These are phyloP conservation scores for Albugo candida DNA, from an alignment of 352 stramenopile genomes.

Conservation along the genomic window DNA sequence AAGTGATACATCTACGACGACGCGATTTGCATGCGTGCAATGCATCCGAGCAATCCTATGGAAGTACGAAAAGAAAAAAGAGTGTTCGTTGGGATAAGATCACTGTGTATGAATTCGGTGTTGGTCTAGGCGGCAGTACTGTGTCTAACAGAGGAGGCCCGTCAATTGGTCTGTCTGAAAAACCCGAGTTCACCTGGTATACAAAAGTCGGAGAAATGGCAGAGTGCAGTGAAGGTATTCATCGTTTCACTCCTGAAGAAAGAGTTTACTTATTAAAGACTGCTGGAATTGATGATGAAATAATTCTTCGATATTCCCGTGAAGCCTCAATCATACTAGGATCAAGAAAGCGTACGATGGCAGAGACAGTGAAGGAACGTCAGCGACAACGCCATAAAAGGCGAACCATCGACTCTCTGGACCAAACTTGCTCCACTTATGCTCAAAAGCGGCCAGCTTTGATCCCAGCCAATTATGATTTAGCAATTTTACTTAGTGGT, in stretches of 20 bases:
- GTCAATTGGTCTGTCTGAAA: constrained; percentile 15
- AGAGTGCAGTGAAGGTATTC: constrained; percentile 30
- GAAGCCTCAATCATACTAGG: constrained; percentile 44
- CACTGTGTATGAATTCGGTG: constrained; percentile 13
- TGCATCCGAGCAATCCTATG: too few species aligned
- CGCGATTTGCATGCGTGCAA: too few species aligned
- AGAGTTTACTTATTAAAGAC: constrained; percentile 24
- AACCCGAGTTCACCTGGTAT: constrained; percentile 33
- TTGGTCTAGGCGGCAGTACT: constrained; percentile 8
- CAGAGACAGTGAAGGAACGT: constrained; percentile 7
- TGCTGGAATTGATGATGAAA: constrained; percentile 31
- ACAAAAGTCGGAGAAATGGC: constrained; percentile 47
- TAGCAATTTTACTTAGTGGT: too few species aligned
- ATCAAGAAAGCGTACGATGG: constrained; percentile 25
- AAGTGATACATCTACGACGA: too few species aligned
- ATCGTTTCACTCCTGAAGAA: constrained; percentile 29
- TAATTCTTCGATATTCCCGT: constrained; percentile 42
- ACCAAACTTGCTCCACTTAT: too few species aligned
- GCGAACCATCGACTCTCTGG: too few species aligned
- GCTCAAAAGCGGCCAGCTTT: too few species aligned
- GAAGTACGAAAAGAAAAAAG: constrained; percentile 1
- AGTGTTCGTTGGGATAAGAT: constrained; percentile 11
- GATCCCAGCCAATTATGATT: too few species aligned
- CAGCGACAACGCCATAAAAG: not conserved
- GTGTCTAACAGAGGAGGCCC: constrained; percentile 9